Evolutionary conservation across 176 grass and related monocot genomes (phyloP).

Genomic region (Bothriochloa decipiens): DNA sequence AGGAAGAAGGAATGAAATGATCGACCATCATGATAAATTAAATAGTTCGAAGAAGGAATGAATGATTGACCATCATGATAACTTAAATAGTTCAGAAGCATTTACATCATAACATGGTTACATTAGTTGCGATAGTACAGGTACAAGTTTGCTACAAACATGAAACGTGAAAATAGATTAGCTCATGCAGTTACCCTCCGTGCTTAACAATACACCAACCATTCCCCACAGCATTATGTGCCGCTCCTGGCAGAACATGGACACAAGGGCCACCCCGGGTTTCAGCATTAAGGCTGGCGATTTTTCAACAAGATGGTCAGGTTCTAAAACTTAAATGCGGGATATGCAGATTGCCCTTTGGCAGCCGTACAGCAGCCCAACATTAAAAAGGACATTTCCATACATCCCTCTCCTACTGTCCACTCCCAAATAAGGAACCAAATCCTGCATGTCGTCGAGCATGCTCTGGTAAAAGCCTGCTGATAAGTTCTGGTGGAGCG

Average conservation of each 20-base stretch:
- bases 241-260: slow-evolving; percentile 1
- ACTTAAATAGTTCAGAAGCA: background rate
- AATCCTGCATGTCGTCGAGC: slow-evolving; percentile 57
- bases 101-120: slow-evolving; percentile 36
- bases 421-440: slow-evolving; percentile 32
- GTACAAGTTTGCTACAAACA: slow-evolving; percentile 11
- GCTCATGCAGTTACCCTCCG: background rate
- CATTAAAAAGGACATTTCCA: background rate
- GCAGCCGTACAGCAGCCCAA: slow-evolving; percentile 1
- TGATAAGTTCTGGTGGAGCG: slow-evolving; percentile 57
- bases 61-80: background rate
- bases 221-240: slow-evolving; percentile 17
- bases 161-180: background rate
- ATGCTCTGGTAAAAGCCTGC: slow-evolving; percentile 70
- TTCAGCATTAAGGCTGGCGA: slow-evolving; percentile 17
- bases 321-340: slow-evolving; percentile 41
- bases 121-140: background rate
- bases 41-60: background rate
- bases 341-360: slow-evolving; percentile 29
- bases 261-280: slow-evolving; percentile 1
- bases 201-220: slow-evolving; percentile 36
- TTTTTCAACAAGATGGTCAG: slow-evolving; percentile 53
- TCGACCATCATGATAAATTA: background rate
- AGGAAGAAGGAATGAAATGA: too few species aligned
- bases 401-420: slow-evolving; percentile 34